Conservation (phyloP, 257 asterid species). For the Knoxia roxburghii region DNA sequence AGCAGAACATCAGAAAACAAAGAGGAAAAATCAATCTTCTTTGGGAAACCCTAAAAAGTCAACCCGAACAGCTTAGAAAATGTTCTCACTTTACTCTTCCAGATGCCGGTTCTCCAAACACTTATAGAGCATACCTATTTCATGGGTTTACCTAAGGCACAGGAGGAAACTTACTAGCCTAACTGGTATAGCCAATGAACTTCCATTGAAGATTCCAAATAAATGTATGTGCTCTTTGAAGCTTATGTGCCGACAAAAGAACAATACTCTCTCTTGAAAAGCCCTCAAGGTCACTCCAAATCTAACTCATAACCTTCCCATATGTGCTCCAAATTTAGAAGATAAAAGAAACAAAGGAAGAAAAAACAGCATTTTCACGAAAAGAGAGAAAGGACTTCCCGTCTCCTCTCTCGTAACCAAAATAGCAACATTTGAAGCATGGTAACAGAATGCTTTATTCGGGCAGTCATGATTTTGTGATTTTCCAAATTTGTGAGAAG, state of each 20-base stretch:
- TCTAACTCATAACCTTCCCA: neutral
- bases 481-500: neutral
- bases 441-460: neutral
- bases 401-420: neutral
- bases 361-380: neutral
- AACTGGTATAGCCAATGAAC: neutral
- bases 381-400: neutral
- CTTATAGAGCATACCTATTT: neutral
- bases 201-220: neutral
- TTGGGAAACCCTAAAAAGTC: neutral
- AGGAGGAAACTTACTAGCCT: neutral
- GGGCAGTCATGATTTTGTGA: too few species aligned
- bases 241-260: neutral
- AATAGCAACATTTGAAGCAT: neutral
- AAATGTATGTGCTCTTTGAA: neutral
- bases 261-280: neutral
- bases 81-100: neutral
- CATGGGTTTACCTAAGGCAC: neutral
- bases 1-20: neutral
- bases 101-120: neutral
- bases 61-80: neutral
- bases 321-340: neutral
- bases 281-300: neutral
- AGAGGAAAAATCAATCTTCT: neutral
- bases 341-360: neutral